Evolutionary conservation across 129 eudicot genomes (phyloP).

Genomic region (Deinandra increscens): DNA sequence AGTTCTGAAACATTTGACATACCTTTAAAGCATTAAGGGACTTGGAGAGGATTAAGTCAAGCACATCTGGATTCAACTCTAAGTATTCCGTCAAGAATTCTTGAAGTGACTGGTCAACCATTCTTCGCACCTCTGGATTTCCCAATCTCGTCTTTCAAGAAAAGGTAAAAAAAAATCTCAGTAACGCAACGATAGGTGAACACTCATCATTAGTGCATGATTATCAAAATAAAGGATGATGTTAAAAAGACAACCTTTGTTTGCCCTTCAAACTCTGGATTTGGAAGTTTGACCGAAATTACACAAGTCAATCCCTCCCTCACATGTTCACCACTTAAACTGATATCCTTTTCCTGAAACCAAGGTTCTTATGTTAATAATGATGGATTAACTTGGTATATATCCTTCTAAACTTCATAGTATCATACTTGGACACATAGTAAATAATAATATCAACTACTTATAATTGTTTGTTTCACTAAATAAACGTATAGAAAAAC

Average conservation of each 20-base stretch:
- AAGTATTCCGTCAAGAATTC: conserved; percentile 83
- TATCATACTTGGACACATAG: background rate
- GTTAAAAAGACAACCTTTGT: conserved; percentile 63
- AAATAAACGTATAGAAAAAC: background rate
- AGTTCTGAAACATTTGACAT: background rate
- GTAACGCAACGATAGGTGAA: background rate
- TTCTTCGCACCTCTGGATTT: conserved; percentile 86
- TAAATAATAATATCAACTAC: background rate
- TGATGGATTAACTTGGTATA: background rate
- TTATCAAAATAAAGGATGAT: background rate
- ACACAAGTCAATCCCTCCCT: conserved; percentile 97
- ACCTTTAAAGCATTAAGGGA: conserved; percentile 95
- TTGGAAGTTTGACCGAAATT: conserved; percentile 87
- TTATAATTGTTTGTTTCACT: background rate
- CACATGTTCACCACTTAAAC: conserved; percentile 91
- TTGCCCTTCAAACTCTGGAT: conserved; percentile 99
- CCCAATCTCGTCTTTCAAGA: conserved; percentile 80
- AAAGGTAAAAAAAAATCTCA: conserved; percentile 19
- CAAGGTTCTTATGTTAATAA: conserved; percentile 12
- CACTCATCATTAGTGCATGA: background rate
- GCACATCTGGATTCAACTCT: conserved; percentile 95
- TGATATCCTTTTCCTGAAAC: conserved; percentile 80
- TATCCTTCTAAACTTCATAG: background rate
- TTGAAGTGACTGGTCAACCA: conserved; percentile 84
- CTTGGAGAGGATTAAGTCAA: conserved; percentile 78